Evolutionary conservation across 768 basidiomycete genomes (phyloP), one percentile per base, ranked within the genome.

Genomic region (Mycena metata): DNA sequence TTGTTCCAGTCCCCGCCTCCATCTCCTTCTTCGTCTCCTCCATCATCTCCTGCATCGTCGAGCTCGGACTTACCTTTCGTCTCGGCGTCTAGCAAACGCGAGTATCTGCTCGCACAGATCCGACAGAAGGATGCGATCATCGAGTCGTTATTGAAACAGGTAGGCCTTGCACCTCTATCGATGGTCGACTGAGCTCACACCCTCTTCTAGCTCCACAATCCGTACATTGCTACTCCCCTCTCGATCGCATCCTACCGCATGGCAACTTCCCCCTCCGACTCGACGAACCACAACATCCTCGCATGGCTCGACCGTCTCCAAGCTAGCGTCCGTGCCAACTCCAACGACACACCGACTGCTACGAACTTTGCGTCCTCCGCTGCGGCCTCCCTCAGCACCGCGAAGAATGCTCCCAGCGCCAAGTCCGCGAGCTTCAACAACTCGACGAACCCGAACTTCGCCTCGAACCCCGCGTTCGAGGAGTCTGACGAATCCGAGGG

Each of bases 71-170:
- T 83, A 70, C 76, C 84, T 39, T 80, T 76, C 71, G 73, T 79
- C 73, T 77, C 77, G 72, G 74, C 70, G 21, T 81, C 78, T 73
- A 96, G 94, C 76, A 95, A 95, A 82, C 89, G 93, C 65, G 94
- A 95, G 74, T 94, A 94, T 75, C 83, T 96, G 19, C 86, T 95
- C 26, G 92, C 93, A 6, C 92, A 95, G 76, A 90, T 96, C 70
- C 87, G 90, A 60, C 94, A 96, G 81, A 96, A 96, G 81, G 94
- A 96, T 80, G 84, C 88, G 21, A 91, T 95, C 72, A 95, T 96
- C 72, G 92, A 94, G 69, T 91, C 90, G 16, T 87, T 95, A 16
- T 85, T 96, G 71, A 94, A 94, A 76, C 93, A 95, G 83, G 93
- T 90, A 39, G 16, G 83, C 77, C 1, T 36, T 60, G 26, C 33